Conservation (phyloP, 179 eudicot genomes). For the Nepenthes alata region DNA sequence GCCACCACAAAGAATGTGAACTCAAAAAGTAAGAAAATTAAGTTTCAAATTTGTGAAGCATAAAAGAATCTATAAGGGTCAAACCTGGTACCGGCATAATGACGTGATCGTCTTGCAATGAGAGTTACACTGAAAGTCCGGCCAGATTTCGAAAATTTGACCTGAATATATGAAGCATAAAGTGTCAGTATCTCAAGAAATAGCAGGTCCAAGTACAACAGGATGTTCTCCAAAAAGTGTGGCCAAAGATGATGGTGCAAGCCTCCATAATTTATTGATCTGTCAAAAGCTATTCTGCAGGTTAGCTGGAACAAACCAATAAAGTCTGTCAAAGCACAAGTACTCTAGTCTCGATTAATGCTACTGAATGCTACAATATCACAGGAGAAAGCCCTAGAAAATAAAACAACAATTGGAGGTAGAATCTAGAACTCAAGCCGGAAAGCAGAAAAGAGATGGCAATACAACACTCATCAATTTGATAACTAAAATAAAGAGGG, state of each 20-base stretch:
- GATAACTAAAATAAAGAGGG: no score
- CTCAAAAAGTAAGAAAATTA: not conserved
- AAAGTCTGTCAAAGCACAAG: no score
- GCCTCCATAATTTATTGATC: not conserved
- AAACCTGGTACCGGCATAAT: conserved; percentile 98
- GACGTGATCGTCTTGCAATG: conserved; percentile 97
- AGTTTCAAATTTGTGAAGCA: not conserved
- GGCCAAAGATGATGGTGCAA: not conserved
- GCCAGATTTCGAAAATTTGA: conserved; percentile 47
- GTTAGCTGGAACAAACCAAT: no score
- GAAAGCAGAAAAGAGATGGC: no score
- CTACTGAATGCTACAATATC: no score
- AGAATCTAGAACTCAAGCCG: no score
- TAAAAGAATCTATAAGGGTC: not conserved
- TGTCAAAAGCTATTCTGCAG: no score
- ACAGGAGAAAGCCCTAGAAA: no score
- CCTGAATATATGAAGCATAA: conserved; percentile 26
- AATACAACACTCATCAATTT: no score
- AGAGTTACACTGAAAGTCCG: conserved; percentile 65
- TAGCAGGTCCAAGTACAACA: not conserved
- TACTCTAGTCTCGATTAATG: no score
- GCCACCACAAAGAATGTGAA: not conserved
- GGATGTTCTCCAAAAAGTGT: not conserved
- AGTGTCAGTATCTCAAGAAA: conserved; percentile 1
- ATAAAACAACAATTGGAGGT: no score